These are phyloP conservation scores for Bimuria novae-zelandiae DNA, from an alignment of 2,329 filamentous ascomycete genomes.

Conservation along the genomic window DNA sequence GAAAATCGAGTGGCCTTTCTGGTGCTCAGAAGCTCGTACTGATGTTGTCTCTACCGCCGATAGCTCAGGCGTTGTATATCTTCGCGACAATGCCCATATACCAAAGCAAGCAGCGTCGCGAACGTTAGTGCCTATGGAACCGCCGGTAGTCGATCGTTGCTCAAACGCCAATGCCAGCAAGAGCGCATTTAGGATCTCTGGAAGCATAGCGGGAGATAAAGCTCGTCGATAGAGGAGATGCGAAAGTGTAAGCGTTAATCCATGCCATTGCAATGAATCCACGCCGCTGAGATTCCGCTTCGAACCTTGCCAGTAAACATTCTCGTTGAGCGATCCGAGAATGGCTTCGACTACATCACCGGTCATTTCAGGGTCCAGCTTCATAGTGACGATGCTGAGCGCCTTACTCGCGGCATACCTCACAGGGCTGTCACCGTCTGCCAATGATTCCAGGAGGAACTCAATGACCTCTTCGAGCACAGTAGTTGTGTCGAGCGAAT, in stretches of 20 bases:
- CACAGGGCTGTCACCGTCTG: constrained; percentile 89
- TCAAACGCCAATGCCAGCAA: constrained; percentile 85
- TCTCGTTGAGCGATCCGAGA: constrained; percentile 68
- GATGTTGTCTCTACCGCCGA: constrained; percentile 59
- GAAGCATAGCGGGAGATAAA: constrained; percentile 70
- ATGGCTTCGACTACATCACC: constrained; percentile 86
- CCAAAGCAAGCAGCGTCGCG: constrained; percentile 96
- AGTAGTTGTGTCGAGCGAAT: constrained; percentile 44
- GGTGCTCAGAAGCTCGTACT: constrained; percentile 51
- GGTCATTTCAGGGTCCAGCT: constrained; percentile 78
- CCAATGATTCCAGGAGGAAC: constrained; percentile 75
- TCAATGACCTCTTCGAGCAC: constrained; percentile 79
- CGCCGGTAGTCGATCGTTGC: constrained; percentile 82
- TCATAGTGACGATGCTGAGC: constrained; percentile 82
- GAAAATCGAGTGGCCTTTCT: constrained; percentile 56
- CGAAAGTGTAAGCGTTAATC: constrained; percentile 82
- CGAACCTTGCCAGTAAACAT: constrained; percentile 60
- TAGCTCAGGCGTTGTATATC: constrained; percentile 82
- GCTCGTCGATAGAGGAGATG: constrained; percentile 86
- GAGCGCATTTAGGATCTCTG: constrained; percentile 75
- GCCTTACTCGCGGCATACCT: constrained; percentile 90
- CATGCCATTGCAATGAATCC: constrained; percentile 87
- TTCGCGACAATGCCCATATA: constrained; percentile 87
- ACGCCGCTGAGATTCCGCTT: constrained; percentile 72
- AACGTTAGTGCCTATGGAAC: constrained; percentile 84